These are phyloP conservation scores for Talaromyces pinophilus DNA, from an alignment of 2,329 filamentous ascomycete species.

Conservation along the genomic window DNA sequence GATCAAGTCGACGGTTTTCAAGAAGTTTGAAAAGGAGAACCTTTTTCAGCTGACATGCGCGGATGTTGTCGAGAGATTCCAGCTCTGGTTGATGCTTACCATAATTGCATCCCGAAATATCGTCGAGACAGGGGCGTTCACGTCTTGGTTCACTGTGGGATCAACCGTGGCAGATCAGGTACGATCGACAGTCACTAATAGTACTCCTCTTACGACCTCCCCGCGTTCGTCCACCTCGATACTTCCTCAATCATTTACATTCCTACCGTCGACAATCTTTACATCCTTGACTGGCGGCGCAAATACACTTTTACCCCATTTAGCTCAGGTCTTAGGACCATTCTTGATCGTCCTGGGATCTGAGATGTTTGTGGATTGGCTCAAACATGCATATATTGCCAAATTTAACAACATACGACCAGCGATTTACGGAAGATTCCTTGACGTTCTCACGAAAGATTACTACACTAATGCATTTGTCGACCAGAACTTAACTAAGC, in stretches of 20 bases:
- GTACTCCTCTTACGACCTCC: slow-evolving; percentile 60
- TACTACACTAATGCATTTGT: slow-evolving; percentile 97
- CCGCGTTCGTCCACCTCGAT: slow-evolving; percentile 65
- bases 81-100: slow-evolving; percentile 94
- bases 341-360: slow-evolving; percentile 93
- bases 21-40: slow-evolving; percentile 98
- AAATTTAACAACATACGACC: slow-evolving; percentile 99
- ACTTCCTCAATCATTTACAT: slow-evolving; percentile 84
- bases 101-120: slow-evolving; percentile 97
- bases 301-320: slow-evolving; percentile 45
- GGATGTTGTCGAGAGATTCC: slow-evolving; percentile 94
- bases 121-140: slow-evolving; percentile 88
- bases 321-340: slow-evolving; percentile 82
- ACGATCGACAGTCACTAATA: slow-evolving; percentile 39
- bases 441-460: slow-evolving; percentile 94
- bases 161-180: slow-evolving; percentile 34
- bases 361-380: slow-evolving; percentile 94
- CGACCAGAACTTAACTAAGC: slow-evolving; percentile 83
- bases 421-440: slow-evolving; percentile 80
- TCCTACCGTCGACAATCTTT: slow-evolving; percentile 62
- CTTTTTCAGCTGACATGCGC: slow-evolving; percentile 95
- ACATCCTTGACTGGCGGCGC: slow-evolving; percentile 44
- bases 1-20: slow-evolving; percentile 98
- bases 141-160: slow-evolving; percentile 47
- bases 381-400: slow-evolving; percentile 96